These are phyloP conservation scores for Boletales sp. DNA, from an alignment of 768 basidiomycete species.

Conservation along the genomic window DNA sequence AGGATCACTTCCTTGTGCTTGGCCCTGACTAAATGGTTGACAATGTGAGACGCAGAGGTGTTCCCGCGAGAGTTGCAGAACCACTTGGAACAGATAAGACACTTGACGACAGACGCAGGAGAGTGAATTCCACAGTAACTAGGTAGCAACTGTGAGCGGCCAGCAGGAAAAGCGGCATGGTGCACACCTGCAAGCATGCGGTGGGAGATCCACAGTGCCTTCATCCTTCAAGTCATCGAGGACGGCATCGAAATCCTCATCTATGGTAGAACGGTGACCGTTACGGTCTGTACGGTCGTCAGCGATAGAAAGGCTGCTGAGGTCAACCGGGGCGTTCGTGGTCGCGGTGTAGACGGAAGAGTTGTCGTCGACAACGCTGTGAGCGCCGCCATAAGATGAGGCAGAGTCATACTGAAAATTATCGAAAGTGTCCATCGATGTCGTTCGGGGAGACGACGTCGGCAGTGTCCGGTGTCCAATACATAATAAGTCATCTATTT, in stretches of 20 bases:
- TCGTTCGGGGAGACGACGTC: constrained; percentile 14
- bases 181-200: constrained; percentile 92
- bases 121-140: constrained; percentile 99
- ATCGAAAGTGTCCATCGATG: constrained; percentile 74
- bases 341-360: constrained; percentile 78
- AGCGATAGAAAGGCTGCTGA: constrained; percentile 63
- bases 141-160: constrained; percentile 7
- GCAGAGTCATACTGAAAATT: constrained; percentile 84
- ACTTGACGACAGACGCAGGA: constrained; percentile 95
- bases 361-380: constrained; percentile 72
- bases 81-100: constrained; percentile 89
- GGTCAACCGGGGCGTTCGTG: constrained; percentile 58
- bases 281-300: constrained; percentile 52
- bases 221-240: constrained; percentile 89
- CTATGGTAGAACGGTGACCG: constrained; percentile 40
- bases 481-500: constrained; percentile 23
- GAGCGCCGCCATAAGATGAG: constrained; percentile 69
- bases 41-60: constrained; percentile 97
- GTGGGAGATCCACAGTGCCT: constrained; percentile 70
- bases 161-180: constrained; percentile 1
- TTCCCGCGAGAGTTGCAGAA: constrained; percentile 99
- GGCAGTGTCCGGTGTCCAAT: not conserved
- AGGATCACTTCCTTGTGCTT: constrained; percentile 99
- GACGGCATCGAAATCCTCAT: constrained; percentile 88
- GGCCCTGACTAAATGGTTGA: constrained; percentile 97